Base-by-base conservation (phyloP, 768 basidiomycete species). In the Coprinopsis sp. region DNA sequence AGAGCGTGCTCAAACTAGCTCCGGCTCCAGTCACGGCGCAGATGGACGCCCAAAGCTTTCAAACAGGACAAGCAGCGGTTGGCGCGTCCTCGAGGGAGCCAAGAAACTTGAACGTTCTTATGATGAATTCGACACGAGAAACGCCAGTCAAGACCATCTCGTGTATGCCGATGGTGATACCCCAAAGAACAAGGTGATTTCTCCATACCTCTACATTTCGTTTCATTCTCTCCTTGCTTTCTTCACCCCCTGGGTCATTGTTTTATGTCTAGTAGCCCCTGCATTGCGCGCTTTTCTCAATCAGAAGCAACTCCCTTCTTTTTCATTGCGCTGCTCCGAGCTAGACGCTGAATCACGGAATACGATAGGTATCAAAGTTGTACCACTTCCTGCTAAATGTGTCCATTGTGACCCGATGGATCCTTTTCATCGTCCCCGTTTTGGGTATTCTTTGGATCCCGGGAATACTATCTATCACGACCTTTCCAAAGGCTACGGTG, bases 391-490 rank as follows among this genome's bases (percentile, higher is more conserved):
- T 91, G 7, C 58, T 91, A 42, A 84, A 83, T 56, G 77, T 78
- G 16, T 87, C 86, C 2, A 82, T 91, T 59, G 71, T 89, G 37
- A 83, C 87, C 6, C 77, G 90, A 29, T 91, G 89, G 89, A 70
- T 80, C 18, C 51, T 91, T 24, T 85, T 84, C 67, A 88, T 93
- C 56, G 59, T 91, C 14, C 90, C 90, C 1, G 63, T 90, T 22
- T 66, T 89, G 30, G 78, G 64, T 24, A 52, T 83, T 22, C 50
- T 86, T 1, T 87, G 85, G 84, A 82, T 87, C 25, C 85, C 84
- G 1, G 85, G 81, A 7, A 90, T 92, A 51, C 64, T 94, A 25
- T 73, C 75, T 22, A 57, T 90, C 19, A 67, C 72, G 6, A 59
- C 55, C 3, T 59, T 73, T 47, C 77, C 73, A 0, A 57, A 80